Conservation (phyloP, 2,329 filamentous ascomycete genomes). For the Fusarium denticulatum region DNA sequence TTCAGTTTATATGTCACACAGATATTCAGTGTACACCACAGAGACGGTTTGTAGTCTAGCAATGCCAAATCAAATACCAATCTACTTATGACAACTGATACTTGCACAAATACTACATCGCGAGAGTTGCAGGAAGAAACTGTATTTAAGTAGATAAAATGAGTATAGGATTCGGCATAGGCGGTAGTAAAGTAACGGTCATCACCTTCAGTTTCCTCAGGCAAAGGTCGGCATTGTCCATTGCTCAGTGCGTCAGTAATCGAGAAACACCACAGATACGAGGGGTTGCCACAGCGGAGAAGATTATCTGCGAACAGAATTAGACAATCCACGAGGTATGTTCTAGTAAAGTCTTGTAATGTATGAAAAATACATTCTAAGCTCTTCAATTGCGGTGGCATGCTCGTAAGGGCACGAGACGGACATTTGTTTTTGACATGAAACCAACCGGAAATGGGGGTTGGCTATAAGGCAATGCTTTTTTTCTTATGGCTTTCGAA, state of each 20-base stretch:
- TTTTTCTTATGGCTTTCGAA: rapidly evolving
- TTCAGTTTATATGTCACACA: too few relatives aligned
- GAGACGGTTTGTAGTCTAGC: too few relatives aligned
- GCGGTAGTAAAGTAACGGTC: too few relatives aligned
- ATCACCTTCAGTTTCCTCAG: too few relatives aligned
- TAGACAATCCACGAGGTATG: neutral
- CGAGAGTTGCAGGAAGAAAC: too few relatives aligned
- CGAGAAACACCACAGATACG: neutral
- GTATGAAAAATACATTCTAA: neutral
- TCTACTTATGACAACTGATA: too few relatives aligned
- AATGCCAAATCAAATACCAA: too few relatives aligned
- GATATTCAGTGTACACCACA: too few relatives aligned
- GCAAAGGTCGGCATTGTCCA: neutral
- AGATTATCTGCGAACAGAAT: rapidly evolving
- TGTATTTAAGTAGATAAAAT: too few relatives aligned
- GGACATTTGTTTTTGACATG: neutral
- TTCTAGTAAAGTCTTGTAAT: neutral
- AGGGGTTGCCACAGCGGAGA: rapidly evolving
- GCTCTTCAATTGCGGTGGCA: neutral
- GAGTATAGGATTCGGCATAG: too few relatives aligned
- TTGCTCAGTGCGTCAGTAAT: neutral
- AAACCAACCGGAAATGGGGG: too few relatives aligned
- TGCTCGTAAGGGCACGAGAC: neutral
- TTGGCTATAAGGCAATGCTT: neutral
- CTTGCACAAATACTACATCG: too few relatives aligned